Conservation (phyloP, 2,329 filamentous ascomycete species). For the Fusarium caatingaense region DNA sequence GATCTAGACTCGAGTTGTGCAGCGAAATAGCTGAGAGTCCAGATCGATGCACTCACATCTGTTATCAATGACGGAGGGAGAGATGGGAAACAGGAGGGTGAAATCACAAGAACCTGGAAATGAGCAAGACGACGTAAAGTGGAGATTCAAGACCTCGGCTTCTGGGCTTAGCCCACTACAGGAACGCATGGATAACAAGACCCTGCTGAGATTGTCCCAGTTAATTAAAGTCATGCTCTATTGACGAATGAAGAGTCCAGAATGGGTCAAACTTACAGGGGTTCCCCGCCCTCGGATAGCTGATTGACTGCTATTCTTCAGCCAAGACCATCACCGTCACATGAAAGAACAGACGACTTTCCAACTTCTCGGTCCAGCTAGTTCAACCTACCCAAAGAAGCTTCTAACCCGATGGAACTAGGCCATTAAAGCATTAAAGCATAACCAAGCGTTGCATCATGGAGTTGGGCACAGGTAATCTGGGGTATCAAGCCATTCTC, state of each 20-base stretch:
- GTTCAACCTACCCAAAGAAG: slow-evolving; percentile 14
- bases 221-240: slow-evolving; percentile 35
- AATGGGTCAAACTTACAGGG: slow-evolving; percentile 21
- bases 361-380: not conserved
- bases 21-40: slow-evolving; percentile 22
- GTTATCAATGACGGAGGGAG: slow-evolving; percentile 6
- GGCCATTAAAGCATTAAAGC: not conserved
- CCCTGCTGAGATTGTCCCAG: slow-evolving; percentile 28
- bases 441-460: not conserved
- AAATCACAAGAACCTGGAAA: slow-evolving; percentile 41
- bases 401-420: not conserved
- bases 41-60: slow-evolving; percentile 30
- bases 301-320: slow-evolving; percentile 7
- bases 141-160: slow-evolving; percentile 37
- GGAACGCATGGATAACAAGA: slow-evolving; percentile 1
- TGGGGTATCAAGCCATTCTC: slow-evolving; percentile 40
- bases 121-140: slow-evolving; percentile 37
- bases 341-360: slow-evolving; percentile 13
- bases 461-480: slow-evolving; percentile 1
- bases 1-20: slow-evolving; percentile 1
- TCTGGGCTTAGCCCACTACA: slow-evolving; percentile 10
- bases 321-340: slow-evolving; percentile 19
- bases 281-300: slow-evolving; percentile 37
- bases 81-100: slow-evolving; percentile 22
- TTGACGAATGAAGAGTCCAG: slow-evolving; percentile 12